Evolutionary conservation across 1,284 basidiomycete genomes (phyloP).

Genomic region (Tetrapyrgos nigripes): DNA sequence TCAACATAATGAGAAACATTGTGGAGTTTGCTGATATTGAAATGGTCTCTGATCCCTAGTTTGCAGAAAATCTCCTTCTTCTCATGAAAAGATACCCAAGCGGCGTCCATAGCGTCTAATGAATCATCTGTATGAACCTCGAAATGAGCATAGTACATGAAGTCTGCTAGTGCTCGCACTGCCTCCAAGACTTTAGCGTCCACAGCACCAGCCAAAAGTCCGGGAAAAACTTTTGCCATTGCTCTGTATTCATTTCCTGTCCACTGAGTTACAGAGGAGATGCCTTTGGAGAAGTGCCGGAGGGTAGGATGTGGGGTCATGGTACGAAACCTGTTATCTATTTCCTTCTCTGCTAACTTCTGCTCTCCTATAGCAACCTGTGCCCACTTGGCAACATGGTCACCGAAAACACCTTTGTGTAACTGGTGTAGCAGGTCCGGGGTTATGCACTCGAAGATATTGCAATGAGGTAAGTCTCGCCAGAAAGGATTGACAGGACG

Average conservation of each 20-base stretch:
- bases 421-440: too few relatives aligned
- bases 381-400: slow-evolving; percentile 5
- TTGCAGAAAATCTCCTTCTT: slow-evolving; percentile 7
- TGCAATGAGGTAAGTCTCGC: slow-evolving; percentile 12
- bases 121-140: slow-evolving; percentile 18
- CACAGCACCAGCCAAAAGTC: slow-evolving; percentile 14
- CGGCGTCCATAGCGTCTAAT: slow-evolving; percentile 17
- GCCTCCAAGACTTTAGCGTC: slow-evolving; percentile 9
- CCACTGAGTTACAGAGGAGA: slow-evolving; percentile 19
- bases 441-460: too few relatives aligned
- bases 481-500: slow-evolving; percentile 13
- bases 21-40: slow-evolving; percentile 31
- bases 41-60: slow-evolving; percentile 8
- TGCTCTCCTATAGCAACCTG: background rate
- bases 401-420: too few relatives aligned
- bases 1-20: too few relatives aligned
- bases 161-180: slow-evolving; percentile 21
- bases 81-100: slow-evolving; percentile 23
- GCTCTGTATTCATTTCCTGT: slow-evolving; percentile 22
- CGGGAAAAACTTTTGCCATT: slow-evolving; percentile 21
- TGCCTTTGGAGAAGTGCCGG: slow-evolving; percentile 29
- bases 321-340: slow-evolving; percentile 27
- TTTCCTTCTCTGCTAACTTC: slow-evolving; percentile 20
- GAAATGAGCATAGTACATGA: slow-evolving; percentile 27
- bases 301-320: slow-evolving; percentile 27